Evolutionary conservation across 2,329 filamentous ascomycete species (phyloP), one percentile per base, ranked within the genome.

Genomic region (Biscogniauxia mediterranea): DNA sequence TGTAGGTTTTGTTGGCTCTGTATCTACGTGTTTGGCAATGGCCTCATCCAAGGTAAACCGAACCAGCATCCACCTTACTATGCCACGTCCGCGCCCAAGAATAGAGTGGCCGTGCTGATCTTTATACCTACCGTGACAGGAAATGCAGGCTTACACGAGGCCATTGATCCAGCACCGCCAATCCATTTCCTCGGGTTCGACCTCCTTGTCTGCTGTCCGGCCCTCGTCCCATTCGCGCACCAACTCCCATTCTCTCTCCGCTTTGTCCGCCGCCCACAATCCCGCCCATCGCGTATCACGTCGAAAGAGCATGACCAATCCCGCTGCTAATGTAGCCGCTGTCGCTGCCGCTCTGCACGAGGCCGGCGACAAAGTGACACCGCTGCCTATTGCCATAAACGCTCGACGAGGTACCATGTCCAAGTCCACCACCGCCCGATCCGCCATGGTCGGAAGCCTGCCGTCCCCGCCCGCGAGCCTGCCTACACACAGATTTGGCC

Each of bases 301-400:
- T 72, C 88, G 95, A 71, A 98, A 98, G 85, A 97, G 93, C 78
- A 93, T 96, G 74, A 92, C 91, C 63, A 89, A 87, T 66, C 85
- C 89, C 54, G 84, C 83, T 54, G 83, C 85, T 75, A 93, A 90
- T 77, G 86, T 90, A 53, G 89, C 90, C 19, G 91, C 90, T 58
- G 80, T 94, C 64, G 89, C 90, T 32, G 89, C 89, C 13, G 90
- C 89, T 56, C 79, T 91, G 64, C 86, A 87, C 71, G 90, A 91
- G 73, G 82, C 81, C 57, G 87, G 89, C 68, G 84, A 85, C 62
- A 81, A 80, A 71, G 75, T 80, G 55, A 75, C 80, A 59, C 81
- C 82, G 66, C 82, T 83, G 74, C 88, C 79, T 50, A 88, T 90
- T 60, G 79, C 81, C 59, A 80, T 82, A 70, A 78, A 80, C 64